Evolutionary conservation across 257 asterid genomes (phyloP).

Genomic region (Penstemon davidsonii): DNA sequence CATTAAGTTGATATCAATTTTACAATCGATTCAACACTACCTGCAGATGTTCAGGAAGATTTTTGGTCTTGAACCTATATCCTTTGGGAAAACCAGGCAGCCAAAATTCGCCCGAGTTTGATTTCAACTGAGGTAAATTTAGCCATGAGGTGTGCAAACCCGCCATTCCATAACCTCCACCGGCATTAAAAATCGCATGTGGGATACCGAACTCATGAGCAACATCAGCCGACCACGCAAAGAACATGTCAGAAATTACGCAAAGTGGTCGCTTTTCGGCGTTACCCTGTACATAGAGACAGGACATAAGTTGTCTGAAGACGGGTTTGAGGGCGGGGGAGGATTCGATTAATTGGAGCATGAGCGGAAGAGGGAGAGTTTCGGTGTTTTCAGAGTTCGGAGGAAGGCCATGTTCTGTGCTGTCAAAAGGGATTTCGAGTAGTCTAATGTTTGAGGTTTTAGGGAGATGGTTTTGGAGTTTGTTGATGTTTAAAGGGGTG

Average conservation of each 20-base stretch:
- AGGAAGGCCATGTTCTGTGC: constrained; percentile 28
- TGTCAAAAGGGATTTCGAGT: constrained; percentile 31
- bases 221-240: constrained; percentile 40
- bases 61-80: constrained; percentile 13
- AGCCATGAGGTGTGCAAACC: constrained; percentile 28
- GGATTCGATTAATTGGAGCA: constrained; percentile 19
- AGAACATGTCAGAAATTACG: constrained; percentile 42
- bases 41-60: constrained; percentile 19
- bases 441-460: constrained; percentile 25
- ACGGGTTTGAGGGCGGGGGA: constrained; percentile 32
- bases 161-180: constrained; percentile 43
- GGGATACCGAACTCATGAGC: constrained; percentile 32
- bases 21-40: not conserved
- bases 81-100: constrained; percentile 37
- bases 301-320: constrained; percentile 27
- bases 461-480: constrained; percentile 17
- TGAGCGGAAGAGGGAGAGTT: constrained; percentile 21
- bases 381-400: constrained; percentile 30
- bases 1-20: too few relatives aligned
- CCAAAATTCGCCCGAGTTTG: constrained; percentile 7
- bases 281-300: constrained; percentile 12
- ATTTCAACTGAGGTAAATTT: constrained; percentile 30
- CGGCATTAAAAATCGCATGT: constrained; percentile 36
- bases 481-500: constrained; percentile 35
- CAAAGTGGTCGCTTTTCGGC: constrained; percentile 23